phyloP scores from a whole-genome alignment of 169 alveolate genomes.

The Besnoitia besnoiti region DNA sequence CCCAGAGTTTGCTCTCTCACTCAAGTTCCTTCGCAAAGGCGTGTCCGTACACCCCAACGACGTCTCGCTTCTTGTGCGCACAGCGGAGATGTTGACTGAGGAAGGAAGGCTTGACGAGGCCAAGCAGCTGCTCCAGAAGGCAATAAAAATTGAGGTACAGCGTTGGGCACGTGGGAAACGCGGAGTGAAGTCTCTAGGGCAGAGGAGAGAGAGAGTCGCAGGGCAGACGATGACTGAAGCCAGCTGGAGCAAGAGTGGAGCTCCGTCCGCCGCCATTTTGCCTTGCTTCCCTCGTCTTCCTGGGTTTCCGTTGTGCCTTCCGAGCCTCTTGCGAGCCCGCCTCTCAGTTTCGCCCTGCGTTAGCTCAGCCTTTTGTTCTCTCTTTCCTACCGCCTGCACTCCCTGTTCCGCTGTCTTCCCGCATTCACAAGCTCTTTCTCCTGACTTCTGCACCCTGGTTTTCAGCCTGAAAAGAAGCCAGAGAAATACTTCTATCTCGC shows the following conservation, averaged over 20 bases:
- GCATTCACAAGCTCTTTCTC: not conserved
- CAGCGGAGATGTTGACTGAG: not conserved
- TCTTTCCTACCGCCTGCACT: too few species aligned
- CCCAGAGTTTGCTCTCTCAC: not conserved
- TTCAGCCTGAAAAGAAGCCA: not conserved
- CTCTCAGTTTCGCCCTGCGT: too few species aligned
- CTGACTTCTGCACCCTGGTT: not conserved
- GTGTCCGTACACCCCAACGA: not conserved
- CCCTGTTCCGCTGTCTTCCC: too few species aligned
- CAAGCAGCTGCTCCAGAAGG: conserved; percentile 10
- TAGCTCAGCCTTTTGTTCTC: too few species aligned
- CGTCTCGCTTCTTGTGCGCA: conserved; percentile 4
- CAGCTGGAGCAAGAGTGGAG: not conserved
- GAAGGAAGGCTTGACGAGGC: not conserved
- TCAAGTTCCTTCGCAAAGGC: not conserved
- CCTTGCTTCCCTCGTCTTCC: too few species aligned
- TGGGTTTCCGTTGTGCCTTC: too few species aligned
- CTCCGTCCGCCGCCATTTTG: too few species aligned
- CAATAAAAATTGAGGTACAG: not conserved
- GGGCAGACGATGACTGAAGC: not conserved
- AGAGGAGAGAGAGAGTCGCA: not conserved
- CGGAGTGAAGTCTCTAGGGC: not conserved
- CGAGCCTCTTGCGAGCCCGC: too few species aligned
- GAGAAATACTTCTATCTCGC: conserved; percentile 46
- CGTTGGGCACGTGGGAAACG: too few species aligned